Evolutionary conservation across 257 asterid genomes (phyloP).

Genomic region (Cruciata laevipes): DNA sequence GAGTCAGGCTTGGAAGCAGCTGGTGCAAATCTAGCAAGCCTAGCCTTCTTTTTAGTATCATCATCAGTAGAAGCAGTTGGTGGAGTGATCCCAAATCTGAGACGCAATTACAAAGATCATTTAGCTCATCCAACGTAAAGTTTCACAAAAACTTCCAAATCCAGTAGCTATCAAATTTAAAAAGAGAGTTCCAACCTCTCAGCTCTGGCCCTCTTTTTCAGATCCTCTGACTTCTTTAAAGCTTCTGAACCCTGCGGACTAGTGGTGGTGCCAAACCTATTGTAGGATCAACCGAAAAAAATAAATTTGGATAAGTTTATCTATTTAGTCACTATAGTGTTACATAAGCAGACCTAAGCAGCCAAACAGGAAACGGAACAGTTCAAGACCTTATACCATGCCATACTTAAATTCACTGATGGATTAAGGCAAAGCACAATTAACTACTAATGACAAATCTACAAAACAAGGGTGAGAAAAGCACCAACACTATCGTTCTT

Average conservation of each 20-base stretch:
- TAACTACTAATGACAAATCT: neutral
- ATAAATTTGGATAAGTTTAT: neutral
- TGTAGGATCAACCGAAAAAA: constrained; percentile 7
- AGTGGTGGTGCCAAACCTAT: constrained; percentile 76
- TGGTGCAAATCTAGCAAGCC: constrained; percentile 65
- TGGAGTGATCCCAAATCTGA: constrained; percentile 66
- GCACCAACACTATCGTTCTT: neutral
- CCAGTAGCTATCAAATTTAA: neutral
- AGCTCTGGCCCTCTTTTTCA: constrained; percentile 90
- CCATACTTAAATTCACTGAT: neutral
- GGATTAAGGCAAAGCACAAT: neutral
- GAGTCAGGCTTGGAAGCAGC: constrained; percentile 38
- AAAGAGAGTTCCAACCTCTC: constrained; percentile 51
- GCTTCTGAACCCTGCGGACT: constrained; percentile 37
- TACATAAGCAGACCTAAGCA: neutral
- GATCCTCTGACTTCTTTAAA: constrained; percentile 63
- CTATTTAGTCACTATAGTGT: neutral
- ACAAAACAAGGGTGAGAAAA: neutral
- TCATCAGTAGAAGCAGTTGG: constrained; percentile 53
- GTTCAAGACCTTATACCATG: neutral
- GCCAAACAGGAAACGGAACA: neutral
- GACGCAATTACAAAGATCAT: neutral
- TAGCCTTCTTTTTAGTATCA: constrained; percentile 81
- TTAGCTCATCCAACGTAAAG: neutral
- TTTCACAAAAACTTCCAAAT: neutral